Percentiles rank a stretch among this genome's conserved stretches.
Evolutionary conservation across 2,329 filamentous ascomycete genomes (phyloP).

Genomic region (Sporothrix globosa): DNA sequence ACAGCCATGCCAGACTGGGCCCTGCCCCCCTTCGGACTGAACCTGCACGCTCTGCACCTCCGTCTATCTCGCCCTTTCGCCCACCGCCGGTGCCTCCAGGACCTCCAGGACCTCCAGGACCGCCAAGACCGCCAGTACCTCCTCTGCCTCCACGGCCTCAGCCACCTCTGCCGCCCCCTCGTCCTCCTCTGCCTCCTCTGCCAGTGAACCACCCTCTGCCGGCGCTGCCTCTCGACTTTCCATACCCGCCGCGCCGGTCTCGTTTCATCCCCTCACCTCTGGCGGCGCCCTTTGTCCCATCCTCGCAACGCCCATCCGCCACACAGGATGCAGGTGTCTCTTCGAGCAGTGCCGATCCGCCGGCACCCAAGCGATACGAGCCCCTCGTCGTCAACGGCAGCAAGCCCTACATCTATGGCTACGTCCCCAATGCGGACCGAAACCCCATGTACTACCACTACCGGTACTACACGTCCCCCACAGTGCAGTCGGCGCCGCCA

Average conservation of each 20-base stretch:
- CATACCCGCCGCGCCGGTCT: background rate
- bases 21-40: background rate
- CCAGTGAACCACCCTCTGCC: background rate
- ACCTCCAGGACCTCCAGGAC: background rate
- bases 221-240: background rate
- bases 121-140: background rate
- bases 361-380: background rate
- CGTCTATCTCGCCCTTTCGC: background rate
- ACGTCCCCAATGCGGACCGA: background rate
- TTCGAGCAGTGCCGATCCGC: no score
- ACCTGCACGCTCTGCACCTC: background rate
- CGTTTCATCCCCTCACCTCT: background rate
- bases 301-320: background rate
- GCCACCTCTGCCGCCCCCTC: background rate
- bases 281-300: background rate
- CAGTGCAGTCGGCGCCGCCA: background rate
- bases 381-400: slow-evolving; percentile 11
- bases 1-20: no score
- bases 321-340: background rate
- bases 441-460: no score
- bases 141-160: background rate
- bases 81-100: background rate
- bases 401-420: background rate
- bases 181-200: background rate
- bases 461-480: background rate